Evolutionary conservation across 257 asterid species (phyloP).

Genomic region (Phtheirospermum japonicum): DNA sequence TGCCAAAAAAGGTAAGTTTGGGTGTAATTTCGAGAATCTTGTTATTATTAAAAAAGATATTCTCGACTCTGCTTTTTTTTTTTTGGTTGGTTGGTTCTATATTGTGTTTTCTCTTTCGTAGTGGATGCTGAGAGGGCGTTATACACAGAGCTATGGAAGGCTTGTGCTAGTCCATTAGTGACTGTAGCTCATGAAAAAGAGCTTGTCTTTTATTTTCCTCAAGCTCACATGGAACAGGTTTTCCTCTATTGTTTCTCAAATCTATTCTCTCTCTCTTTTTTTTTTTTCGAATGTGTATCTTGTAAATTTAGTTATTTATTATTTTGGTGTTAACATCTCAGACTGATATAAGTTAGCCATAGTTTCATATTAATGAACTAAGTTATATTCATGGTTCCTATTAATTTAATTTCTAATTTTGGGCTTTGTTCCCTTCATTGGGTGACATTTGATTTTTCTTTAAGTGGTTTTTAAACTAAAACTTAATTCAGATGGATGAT

Average conservation of each 20-base stretch:
- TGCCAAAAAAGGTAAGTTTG: constrained; percentile 42
- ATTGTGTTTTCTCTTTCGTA: constrained; percentile 16
- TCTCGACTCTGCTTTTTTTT: background rate
- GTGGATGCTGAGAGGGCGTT: constrained; percentile 81
- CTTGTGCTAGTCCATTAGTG: constrained; percentile 96
- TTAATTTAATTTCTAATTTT: too few species aligned
- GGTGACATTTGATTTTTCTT: constrained; percentile 1
- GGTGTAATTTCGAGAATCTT: too few species aligned
- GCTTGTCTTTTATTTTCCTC: constrained; percentile 89
- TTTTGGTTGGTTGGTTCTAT: background rate
- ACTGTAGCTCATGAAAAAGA: constrained; percentile 79
- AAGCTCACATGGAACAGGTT: constrained; percentile 99
- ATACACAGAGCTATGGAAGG: constrained; percentile 88
- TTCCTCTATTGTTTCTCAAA: too few species aligned
- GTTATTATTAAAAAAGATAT: too few species aligned
- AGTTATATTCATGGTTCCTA: too few species aligned
- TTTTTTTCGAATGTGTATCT: too few species aligned
- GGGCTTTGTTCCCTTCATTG: too few species aligned
- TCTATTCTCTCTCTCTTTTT: too few species aligned
- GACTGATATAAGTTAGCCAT: too few species aligned
- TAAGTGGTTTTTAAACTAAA: background rate
- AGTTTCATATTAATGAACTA: too few species aligned
- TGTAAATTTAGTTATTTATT: too few species aligned
- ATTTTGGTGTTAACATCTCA: too few species aligned
- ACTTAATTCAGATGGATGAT: background rate